Percentiles rank a stretch among this genome's conserved stretches.
Evolutionary conservation across 768 basidiomycete species (phyloP).

Genomic region (Punctularia strigosozonata): DNA sequence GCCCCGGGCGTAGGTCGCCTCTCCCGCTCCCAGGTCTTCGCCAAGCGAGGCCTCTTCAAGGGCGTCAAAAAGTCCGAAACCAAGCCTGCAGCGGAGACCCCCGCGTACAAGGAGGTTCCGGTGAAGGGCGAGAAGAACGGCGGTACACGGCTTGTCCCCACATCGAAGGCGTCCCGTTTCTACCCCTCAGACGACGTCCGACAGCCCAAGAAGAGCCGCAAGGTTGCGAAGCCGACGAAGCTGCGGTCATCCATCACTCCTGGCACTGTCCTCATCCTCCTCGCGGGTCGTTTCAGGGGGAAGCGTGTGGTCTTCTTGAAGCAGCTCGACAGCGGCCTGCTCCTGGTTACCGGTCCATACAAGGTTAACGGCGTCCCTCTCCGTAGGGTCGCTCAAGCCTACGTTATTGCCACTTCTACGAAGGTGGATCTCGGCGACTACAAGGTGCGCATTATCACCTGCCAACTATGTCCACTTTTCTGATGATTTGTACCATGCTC

Average conservation of each 20-base stretch:
- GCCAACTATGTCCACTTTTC: conserved; percentile 4
- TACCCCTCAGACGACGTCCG: conserved; percentile 94
- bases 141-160: conserved; percentile 76
- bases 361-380: conserved; percentile 98
- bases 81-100: conserved; percentile 43
- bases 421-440: conserved; percentile 71
- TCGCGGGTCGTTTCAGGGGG: conserved; percentile 95
- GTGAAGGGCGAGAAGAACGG: conserved; percentile 90
- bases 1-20: conserved; percentile 72
- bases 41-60: conserved; percentile 79
- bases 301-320: conserved; percentile 98
- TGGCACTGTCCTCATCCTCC: conserved; percentile 89
- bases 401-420: conserved; percentile 96
- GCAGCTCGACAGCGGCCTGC: conserved; percentile 82
- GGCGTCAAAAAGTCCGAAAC: conserved; percentile 69
- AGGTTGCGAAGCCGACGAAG: conserved; percentile 64
- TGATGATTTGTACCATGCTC: conserved; percentile 1
- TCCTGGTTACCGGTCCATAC: conserved; percentile 95
- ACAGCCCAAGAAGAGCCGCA: conserved; percentile 86
- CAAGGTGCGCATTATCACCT: conserved; percentile 45
- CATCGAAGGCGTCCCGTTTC: conserved; percentile 76
- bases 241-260: conserved; percentile 86
- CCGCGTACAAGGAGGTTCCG: conserved; percentile 64
- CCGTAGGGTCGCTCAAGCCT: conserved; percentile 96
- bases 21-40: conserved; percentile 71